Evolutionary conservation across 345 rosid species (phyloP).

Genomic region (Populus tremula): DNA sequence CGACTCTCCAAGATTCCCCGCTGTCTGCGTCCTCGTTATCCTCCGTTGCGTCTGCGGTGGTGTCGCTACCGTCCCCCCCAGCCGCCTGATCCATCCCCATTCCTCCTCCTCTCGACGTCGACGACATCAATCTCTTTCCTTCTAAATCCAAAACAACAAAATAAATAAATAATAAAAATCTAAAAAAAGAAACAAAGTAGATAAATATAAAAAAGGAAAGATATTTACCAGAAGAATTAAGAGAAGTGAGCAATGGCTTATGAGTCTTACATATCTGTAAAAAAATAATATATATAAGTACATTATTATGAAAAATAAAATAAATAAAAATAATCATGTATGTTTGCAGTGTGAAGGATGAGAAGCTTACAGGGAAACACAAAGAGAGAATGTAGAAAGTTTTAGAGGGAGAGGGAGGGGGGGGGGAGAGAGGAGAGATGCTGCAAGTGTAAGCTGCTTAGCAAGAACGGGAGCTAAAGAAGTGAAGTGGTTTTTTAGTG

Average conservation of each 20-base stretch:
- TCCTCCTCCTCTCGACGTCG: conserved; percentile 27
- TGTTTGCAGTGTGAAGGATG: neutral
- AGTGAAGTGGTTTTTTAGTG: neutral
- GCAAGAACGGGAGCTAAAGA: neutral
- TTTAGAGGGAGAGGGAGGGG: neutral
- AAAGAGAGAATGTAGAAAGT: neutral
- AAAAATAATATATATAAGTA: neutral
- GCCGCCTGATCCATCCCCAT: conserved; percentile 23
- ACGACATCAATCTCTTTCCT: conserved; percentile 12
- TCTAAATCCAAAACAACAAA: neutral
- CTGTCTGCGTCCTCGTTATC: conserved; percentile 81
- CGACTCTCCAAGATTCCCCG: conserved; percentile 82
- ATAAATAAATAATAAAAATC: neutral
- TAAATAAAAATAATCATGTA: neutral
- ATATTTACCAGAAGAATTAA: neutral
- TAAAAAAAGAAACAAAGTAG: neutral
- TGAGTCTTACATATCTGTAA: neutral
- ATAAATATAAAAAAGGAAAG: neutral
- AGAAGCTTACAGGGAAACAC: conserved; percentile 9
- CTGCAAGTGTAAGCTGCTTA: conserved; percentile 13
- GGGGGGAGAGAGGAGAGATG: neutral
- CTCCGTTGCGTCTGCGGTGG: conserved; percentile 46
- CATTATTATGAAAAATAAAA: neutral
- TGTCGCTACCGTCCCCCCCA: conserved; percentile 22
- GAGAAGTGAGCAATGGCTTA: neutral